Evolutionary conservation across 495 filamentous ascomycete genomes (phyloP).

Genomic region (Penicillium mononematosum): DNA sequence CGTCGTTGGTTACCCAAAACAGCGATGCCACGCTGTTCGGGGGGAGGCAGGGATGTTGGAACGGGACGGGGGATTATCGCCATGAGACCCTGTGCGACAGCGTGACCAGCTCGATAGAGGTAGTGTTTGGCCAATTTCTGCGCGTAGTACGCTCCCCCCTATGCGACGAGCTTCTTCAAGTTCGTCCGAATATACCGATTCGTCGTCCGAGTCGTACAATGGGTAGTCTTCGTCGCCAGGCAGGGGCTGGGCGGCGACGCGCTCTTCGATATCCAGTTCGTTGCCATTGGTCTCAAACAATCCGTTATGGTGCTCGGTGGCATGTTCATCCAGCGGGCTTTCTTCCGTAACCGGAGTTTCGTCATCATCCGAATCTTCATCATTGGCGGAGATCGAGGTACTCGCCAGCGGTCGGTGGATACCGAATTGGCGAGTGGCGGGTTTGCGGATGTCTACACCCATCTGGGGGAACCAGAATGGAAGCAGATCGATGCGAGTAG

Average conservation of each 20-base stretch:
- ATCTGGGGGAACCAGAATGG: constrained; percentile 99
- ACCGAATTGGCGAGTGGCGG: constrained; percentile 77
- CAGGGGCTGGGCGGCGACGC: constrained; percentile 59
- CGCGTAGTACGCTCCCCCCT: constrained; percentile 68
- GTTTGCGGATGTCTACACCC: constrained; percentile 96
- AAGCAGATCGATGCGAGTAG: constrained; percentile 80
- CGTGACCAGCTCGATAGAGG: constrained; percentile 37
- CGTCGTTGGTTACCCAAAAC: constrained; percentile 49
- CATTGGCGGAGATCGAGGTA: constrained; percentile 71
- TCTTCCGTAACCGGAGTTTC: constrained; percentile 32
- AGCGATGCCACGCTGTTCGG: constrained; percentile 46
- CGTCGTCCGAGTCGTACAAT: constrained; percentile 89
- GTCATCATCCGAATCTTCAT: constrained; percentile 65
- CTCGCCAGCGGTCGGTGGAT: constrained; percentile 78
- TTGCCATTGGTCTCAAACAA: constrained; percentile 49
- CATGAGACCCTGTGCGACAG: constrained; percentile 45
- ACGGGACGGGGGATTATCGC: constrained; percentile 58
- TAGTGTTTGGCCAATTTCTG: constrained; percentile 53
- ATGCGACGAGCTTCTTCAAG: constrained; percentile 71
- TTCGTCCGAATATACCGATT: constrained; percentile 63
- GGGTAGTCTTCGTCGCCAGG: constrained; percentile 69
- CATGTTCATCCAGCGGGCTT: constrained; percentile 6
- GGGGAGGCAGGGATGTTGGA: constrained; percentile 57
- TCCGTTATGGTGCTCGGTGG: constrained; percentile 23
- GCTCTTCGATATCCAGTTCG: constrained; percentile 72